These are phyloP conservation scores for Chimonanthus praecox DNA, from an alignment of 164 flowering plant genomes.

Conservation along the genomic window DNA sequence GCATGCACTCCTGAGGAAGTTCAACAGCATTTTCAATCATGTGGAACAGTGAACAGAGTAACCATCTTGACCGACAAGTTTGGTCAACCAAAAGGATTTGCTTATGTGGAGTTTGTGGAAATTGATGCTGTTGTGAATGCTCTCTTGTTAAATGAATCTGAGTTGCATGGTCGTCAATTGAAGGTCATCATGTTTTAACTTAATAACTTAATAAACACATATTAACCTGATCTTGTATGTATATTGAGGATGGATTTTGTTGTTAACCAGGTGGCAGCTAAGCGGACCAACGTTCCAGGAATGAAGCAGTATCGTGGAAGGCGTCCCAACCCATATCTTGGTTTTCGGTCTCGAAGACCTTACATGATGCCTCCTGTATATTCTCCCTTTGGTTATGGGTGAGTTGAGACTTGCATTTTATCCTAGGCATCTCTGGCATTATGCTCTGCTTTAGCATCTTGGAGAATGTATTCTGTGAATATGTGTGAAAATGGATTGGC, in stretches of 20 bases:
- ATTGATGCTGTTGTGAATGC: conserved; percentile 65
- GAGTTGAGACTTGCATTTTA: conserved; percentile 4
- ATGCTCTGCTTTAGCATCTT: not conserved
- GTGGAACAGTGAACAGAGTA: conserved; percentile 81
- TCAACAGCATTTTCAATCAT: conserved; percentile 76
- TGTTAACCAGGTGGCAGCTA: conserved; percentile 54
- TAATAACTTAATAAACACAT: not conserved
- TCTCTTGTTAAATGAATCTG: conserved; percentile 59
- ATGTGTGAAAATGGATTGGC: not conserved
- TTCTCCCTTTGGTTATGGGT: conserved; percentile 60
- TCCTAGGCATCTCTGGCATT: not conserved
- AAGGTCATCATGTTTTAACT: conserved; percentile 34
- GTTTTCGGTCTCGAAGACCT: conserved; percentile 44
- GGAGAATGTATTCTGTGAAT: not conserved
- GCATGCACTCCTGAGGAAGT: conserved; percentile 81
- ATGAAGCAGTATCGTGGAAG: conserved; percentile 65
- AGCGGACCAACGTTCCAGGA: conserved; percentile 74
- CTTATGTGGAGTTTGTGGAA: conserved; percentile 74
- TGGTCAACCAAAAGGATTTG: conserved; percentile 82
- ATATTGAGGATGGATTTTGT: not conserved
- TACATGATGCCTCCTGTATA: conserved; percentile 39
- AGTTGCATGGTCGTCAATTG: conserved; percentile 75
- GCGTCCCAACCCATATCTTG: conserved; percentile 40
- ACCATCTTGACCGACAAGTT: conserved; percentile 70
- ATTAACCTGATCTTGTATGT: not conserved